Percentiles rank a stretch among this genome's conserved stretches.
Evolutionary conservation across 225 moss, liverwort and hornwort species (phyloP).

Genomic region (Pseudoscleropodium purum): DNA sequence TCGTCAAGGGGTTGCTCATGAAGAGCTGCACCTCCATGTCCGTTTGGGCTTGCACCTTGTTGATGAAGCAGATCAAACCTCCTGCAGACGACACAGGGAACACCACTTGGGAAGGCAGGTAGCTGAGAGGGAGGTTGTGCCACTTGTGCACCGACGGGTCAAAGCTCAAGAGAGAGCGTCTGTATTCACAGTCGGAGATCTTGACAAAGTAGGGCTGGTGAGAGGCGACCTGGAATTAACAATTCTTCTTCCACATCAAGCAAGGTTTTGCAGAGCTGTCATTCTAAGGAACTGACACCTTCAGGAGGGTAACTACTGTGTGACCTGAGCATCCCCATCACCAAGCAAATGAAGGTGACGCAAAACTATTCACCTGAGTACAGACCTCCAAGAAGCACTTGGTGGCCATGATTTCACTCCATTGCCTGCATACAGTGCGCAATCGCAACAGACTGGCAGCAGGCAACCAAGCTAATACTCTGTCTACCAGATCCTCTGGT

Average conservation of each 20-base stretch:
- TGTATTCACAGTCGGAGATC: conserved; percentile 32
- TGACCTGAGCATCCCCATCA: neutral
- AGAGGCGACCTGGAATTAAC: conserved; percentile 18
- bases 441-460: conserved; percentile 61
- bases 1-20: conserved; percentile 29
- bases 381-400: conserved; percentile 63
- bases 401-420: conserved; percentile 65
- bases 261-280: neutral
- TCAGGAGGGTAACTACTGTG: conserved; percentile 1
- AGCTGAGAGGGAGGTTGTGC: conserved; percentile 24
- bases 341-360: conserved; percentile 2
- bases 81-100: conserved; percentile 30
- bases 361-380: conserved; percentile 37
- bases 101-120: conserved; percentile 22
- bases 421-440: conserved; percentile 60
- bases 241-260: conserved; percentile 13
- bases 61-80: conserved; percentile 22
- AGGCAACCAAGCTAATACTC: conserved; percentile 69
- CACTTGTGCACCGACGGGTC: conserved; percentile 24
- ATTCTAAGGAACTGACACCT: neutral
- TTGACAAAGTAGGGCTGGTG: conserved; percentile 29
- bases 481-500: conserved; percentile 46
- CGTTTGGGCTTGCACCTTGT: conserved; percentile 10
- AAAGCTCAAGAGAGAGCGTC: conserved; percentile 26
- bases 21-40: conserved; percentile 16